phyloP scores from a whole-genome alignment of 2,329 filamentous ascomycete species.

The Berkeleyomyces rouxiae region DNA sequence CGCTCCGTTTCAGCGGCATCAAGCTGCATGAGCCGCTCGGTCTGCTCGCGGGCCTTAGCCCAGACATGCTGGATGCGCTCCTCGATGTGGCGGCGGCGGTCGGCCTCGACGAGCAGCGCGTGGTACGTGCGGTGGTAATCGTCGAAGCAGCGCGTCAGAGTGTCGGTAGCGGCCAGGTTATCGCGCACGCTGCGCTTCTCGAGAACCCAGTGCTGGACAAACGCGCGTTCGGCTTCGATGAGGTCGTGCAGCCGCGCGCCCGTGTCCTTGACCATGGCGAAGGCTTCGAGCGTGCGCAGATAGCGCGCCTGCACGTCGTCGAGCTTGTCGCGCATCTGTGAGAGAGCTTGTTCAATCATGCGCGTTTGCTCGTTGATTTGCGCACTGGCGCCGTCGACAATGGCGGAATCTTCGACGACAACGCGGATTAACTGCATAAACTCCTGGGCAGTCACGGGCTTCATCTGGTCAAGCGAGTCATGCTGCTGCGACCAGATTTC shows the following conservation, averaged over 20 bases:
- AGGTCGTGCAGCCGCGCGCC: constrained; percentile 48
- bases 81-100: constrained; percentile 55
- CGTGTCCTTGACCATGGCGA: constrained; percentile 50
- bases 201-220: constrained; percentile 51
- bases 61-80: constrained; percentile 59
- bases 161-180: constrained; percentile 60
- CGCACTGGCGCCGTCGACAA: constrained; percentile 48
- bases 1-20: constrained; percentile 59
- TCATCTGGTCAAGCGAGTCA: constrained; percentile 32
- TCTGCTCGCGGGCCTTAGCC: constrained; percentile 57
- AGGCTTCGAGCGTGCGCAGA: constrained; percentile 42
- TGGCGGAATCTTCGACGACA: constrained; percentile 51
- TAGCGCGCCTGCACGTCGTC: constrained; percentile 44
- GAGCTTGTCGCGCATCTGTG: constrained; percentile 60
- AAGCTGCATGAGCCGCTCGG: constrained; percentile 56
- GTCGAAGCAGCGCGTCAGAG: constrained; percentile 69
- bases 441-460: constrained; percentile 60
- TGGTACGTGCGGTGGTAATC: constrained; percentile 75
- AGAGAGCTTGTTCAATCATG: constrained; percentile 30
- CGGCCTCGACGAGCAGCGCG: constrained; percentile 67
- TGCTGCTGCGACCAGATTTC: constrained; percentile 33
- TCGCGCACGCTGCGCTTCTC: constrained; percentile 53
- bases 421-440: constrained; percentile 70
- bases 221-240: constrained; percentile 46
- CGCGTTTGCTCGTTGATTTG: constrained; percentile 46